Evolutionary conservation across 1,139 yeast genomes (phyloP), one percentile per base, ranked within the genome.

Genomic region (Hemisphaericaspora xylanilytica): DNA sequence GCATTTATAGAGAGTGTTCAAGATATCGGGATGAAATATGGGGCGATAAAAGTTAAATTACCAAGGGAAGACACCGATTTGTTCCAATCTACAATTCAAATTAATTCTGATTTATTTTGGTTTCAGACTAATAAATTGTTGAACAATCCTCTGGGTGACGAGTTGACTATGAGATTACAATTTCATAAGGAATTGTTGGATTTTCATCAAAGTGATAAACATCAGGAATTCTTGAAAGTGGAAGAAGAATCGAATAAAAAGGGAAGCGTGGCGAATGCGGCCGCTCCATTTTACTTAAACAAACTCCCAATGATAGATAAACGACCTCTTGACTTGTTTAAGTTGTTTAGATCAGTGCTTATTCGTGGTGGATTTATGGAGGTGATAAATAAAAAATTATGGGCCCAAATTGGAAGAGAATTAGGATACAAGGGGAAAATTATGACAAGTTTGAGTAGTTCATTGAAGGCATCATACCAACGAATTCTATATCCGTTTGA

Each of bases 381-480:
- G 20, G 85, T 81, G n/a, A 72, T 80, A 35, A 59, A 66, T 36
- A 71, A 70, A 41, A 78, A 78, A 45, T 56, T 75, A 30, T 81
- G 87, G 85, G 80, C 81, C 0, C 80, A 74, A 51, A 71, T 81
- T 15, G 92, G 92, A 11, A 67, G 89, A 38, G 95, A 85, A 49
- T 63, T 86, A 38, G 95, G 95, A 0, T 84, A 81, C 54, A 73
- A 78, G 25, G 88, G 50, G 5, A 45, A 47, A 27, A 47, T 44
- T n/a, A 78, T 81, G 77, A 81, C 87, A 18, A 81, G 89, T 16
- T 61, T 84, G 38, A 80, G 89, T 14, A 78, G 88, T 6, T 75
- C 88, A 0, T 63, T 86, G 42, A 80, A 84, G 52, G 62, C 78
- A 1, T 77, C 85, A 0, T 80, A 79, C 46, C 65, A 67, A 35